phyloP scores from a whole-genome alignment of 2,329 filamentous ascomycete species.

The Fusarium buxicola region DNA sequence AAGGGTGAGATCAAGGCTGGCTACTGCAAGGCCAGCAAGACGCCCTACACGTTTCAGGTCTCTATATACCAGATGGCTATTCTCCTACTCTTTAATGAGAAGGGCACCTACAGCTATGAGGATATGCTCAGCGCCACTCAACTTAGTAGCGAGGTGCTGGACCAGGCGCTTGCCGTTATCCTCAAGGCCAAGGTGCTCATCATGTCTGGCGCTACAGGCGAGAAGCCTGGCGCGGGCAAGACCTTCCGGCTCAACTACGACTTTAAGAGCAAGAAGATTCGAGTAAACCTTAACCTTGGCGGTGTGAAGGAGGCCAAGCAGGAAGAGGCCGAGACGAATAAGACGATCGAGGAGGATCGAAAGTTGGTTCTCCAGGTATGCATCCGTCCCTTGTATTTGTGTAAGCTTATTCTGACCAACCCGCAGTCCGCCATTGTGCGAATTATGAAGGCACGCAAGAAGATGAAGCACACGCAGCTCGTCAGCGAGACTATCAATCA shows the following conservation, averaged over 20 bases:
- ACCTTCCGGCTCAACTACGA: constrained; percentile 89
- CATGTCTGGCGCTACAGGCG: constrained; percentile 73
- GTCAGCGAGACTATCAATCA: constrained; percentile 96
- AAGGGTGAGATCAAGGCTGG: constrained; percentile 97
- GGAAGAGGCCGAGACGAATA: constrained; percentile 96
- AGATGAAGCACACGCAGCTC: constrained; percentile 96
- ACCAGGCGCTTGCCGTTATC: constrained; percentile 86
- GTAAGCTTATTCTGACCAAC: constrained; percentile 39
- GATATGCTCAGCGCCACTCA: constrained; percentile 87
- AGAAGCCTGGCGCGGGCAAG: constrained; percentile 82
- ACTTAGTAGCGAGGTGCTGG: constrained; percentile 83
- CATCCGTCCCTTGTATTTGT: neutral
- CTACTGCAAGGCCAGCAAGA: constrained; percentile 89
- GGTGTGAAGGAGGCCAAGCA: constrained; percentile 97
- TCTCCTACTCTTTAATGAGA: constrained; percentile 92
- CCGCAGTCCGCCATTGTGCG: constrained; percentile 93
- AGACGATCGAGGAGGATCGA: constrained; percentile 98
- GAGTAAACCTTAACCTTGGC: constrained; percentile 93
- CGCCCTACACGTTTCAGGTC: constrained; percentile 95
- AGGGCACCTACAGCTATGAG: constrained; percentile 85
- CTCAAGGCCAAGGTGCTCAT: constrained; percentile 92
- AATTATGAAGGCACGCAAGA: constrained; percentile 99
- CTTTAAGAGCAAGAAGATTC: constrained; percentile 98
- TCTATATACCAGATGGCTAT: constrained; percentile 99
- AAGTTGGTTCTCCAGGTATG: constrained; percentile 96